Percentiles rank a stretch among this genome's conserved stretches.
These are phyloP conservation scores for Claviceps spartinae DNA, from an alignment of 2,329 filamentous ascomycete species.

Conservation along the genomic window DNA sequence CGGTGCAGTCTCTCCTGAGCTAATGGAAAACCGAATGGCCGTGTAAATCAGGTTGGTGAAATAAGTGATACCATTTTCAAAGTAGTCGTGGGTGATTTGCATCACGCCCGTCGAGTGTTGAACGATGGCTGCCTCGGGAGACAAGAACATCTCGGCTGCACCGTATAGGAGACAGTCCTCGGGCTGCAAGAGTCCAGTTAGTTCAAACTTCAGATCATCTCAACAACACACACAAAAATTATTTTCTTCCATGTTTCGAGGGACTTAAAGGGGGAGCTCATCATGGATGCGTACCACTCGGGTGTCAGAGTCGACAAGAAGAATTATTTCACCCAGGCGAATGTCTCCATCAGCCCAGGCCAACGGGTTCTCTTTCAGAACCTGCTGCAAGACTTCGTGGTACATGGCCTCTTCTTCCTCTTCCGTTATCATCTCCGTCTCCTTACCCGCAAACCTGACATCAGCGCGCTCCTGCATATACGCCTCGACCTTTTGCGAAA, in stretches of 20 bases:
- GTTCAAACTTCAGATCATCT: background rate
- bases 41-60: conserved; percentile 70
- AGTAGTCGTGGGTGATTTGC: conserved; percentile 59
- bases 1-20: conserved; percentile 57
- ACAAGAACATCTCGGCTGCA: conserved; percentile 58
- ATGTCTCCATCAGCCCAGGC: conserved; percentile 48
- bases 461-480: conserved; percentile 29
- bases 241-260: background rate
- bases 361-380: conserved; percentile 30
- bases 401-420: conserved; percentile 32
- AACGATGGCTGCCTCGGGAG: conserved; percentile 56
- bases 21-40: conserved; percentile 56
- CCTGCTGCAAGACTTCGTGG: conserved; percentile 31
- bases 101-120: conserved; percentile 65
- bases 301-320: conserved; percentile 57
- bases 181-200: conserved; percentile 21
- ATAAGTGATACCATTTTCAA: conserved; percentile 62
- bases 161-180: conserved; percentile 54
- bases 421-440: conserved; percentile 12
- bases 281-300: conserved; percentile 29
- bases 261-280: too few species aligned
- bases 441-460: conserved; percentile 7
- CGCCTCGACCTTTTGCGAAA: conserved; percentile 49
- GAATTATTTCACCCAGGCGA: conserved; percentile 48
- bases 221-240: too few species aligned